A percentile compares a stretch with the other conserved stretches of the same genome.
These are phyloP conservation scores for Neodidymelliopsis sp. DNA, from an alignment of 2,329 filamentous ascomycete species.

Conservation along the genomic window DNA sequence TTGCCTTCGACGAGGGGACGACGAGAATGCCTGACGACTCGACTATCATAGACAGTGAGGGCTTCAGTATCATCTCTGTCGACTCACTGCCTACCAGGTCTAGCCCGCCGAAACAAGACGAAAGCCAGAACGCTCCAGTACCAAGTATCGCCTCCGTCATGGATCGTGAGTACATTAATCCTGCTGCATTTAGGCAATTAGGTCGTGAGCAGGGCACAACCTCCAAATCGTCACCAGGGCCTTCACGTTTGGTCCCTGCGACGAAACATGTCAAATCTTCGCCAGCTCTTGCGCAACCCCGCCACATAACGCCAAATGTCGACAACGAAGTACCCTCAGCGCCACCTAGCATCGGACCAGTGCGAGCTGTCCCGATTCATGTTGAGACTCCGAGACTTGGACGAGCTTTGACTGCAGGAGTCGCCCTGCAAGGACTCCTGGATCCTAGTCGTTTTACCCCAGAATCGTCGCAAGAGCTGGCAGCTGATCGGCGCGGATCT, in stretches of 20 bases:
- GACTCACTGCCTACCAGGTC: conserved; percentile 53
- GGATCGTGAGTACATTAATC: conserved; percentile 23
- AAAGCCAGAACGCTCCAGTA: conserved; percentile 8
- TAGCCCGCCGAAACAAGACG: conserved; percentile 33
- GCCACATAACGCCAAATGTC: conserved; percentile 40
- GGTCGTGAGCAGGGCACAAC: neutral
- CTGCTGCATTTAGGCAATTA: neutral
- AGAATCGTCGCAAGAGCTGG: conserved; percentile 29
- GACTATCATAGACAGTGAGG: conserved; percentile 57
- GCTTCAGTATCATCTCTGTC: conserved; percentile 60
- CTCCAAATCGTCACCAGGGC: conserved; percentile 15
- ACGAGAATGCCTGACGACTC: conserved; percentile 52
- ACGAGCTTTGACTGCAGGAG: conserved; percentile 48
- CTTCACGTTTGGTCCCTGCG: conserved; percentile 9
- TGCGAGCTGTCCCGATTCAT: conserved; percentile 26
- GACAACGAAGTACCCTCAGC: conserved; percentile 37
- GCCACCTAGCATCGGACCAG: conserved; percentile 40
- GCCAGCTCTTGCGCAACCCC: conserved; percentile 23
- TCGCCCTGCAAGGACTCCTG: conserved; percentile 48
- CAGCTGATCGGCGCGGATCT: conserved; percentile 31
- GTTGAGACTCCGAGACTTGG: conserved; percentile 43
- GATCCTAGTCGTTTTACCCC: conserved; percentile 42
- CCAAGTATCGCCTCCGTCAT: conserved; percentile 20
- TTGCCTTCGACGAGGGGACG: conserved; percentile 41
- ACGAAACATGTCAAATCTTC: conserved; percentile 17